A percentile compares a stretch with the other conserved stretches of the same genome.
Evolutionary conservation across 805 yeast species (phyloP).

Genomic region (Clavispora santaluciae): DNA sequence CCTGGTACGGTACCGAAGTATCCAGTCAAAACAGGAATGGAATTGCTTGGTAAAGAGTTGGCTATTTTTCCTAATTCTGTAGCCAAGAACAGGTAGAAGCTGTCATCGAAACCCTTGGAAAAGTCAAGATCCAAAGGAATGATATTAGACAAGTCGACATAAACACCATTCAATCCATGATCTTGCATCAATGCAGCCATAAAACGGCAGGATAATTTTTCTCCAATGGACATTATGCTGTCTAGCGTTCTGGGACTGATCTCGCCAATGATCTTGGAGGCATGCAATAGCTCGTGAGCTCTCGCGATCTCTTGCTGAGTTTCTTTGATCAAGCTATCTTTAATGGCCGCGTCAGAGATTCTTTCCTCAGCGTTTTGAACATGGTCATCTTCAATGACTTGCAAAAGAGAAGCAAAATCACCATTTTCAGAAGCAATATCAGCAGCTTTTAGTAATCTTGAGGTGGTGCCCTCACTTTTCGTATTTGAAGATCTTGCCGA

Average conservation of each 20-base stretch:
- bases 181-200: conserved; percentile 84
- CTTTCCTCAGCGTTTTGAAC: conserved; percentile 58
- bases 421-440: conserved; percentile 63
- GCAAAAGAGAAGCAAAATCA: conserved; percentile 54
- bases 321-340: conserved; percentile 49
- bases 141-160: conserved; percentile 72
- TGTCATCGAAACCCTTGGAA: conserved; percentile 58
- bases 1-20: conserved; percentile 96
- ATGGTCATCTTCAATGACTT: conserved; percentile 76
- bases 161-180: conserved; percentile 70
- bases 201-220: conserved; percentile 83
- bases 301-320: conserved; percentile 63
- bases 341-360: conserved; percentile 45
- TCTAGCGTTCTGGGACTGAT: conserved; percentile 85
- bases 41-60: conserved; percentile 31
- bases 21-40: conserved; percentile 91
- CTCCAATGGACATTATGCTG: conserved; percentile 89
- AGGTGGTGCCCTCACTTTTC: conserved; percentile 93
- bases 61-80: conserved; percentile 48
- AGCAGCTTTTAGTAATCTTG: conserved; percentile 78
- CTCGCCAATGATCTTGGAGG: conserved; percentile 89
- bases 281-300: conserved; percentile 68
- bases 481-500: conserved; percentile 90
- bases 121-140: conserved; percentile 59
- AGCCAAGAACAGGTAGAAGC: conserved; percentile 56